Conservation (phyloP, 768 basidiomycete genomes). For the Tubosaeta brunneosetosa region DNA sequence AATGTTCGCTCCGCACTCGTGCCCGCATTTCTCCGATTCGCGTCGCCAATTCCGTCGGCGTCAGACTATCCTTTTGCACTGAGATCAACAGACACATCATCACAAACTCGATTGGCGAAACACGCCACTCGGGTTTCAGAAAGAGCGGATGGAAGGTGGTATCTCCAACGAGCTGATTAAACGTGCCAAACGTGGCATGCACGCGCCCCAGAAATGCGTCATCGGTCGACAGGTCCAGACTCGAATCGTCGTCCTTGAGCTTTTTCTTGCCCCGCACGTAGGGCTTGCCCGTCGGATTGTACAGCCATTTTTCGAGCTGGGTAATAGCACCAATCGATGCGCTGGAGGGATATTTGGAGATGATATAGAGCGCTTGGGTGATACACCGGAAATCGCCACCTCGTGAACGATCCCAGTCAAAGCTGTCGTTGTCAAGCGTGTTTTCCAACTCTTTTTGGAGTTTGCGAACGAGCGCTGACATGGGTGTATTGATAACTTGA, state of each 20-base stretch:
- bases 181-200: slow-evolving; percentile 42
- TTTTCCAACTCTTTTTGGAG: slow-evolving; percentile 43
- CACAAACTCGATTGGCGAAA: slow-evolving; percentile 69
- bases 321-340: slow-evolving; percentile 28
- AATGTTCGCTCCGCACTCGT: slow-evolving; percentile 49
- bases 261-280: slow-evolving; percentile 19
- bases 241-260: slow-evolving; percentile 1
- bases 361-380: slow-evolving; percentile 48
- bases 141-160: slow-evolving; percentile 34
- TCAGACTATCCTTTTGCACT: slow-evolving; percentile 39
- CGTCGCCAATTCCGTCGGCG: slow-evolving; percentile 37
- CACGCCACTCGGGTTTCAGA: slow-evolving; percentile 39
- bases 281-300: slow-evolving; percentile 14
- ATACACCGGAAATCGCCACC: slow-evolving; percentile 59
- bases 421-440: slow-evolving; percentile 29
- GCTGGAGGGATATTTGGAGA: slow-evolving; percentile 40
- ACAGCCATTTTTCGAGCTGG: slow-evolving; percentile 51
- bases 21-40: slow-evolving; percentile 50
- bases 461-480: slow-evolving; percentile 55
- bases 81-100: slow-evolving; percentile 51
- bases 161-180: slow-evolving; percentile 42
- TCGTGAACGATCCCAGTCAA: slow-evolving; percentile 49
- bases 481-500: slow-evolving; percentile 57
- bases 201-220: slow-evolving; percentile 34
- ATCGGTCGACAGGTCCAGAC: slow-evolving; percentile 25